Conservation (phyloP, 768 basidiomycete species). For the Neoboletus magnificus region DNA sequence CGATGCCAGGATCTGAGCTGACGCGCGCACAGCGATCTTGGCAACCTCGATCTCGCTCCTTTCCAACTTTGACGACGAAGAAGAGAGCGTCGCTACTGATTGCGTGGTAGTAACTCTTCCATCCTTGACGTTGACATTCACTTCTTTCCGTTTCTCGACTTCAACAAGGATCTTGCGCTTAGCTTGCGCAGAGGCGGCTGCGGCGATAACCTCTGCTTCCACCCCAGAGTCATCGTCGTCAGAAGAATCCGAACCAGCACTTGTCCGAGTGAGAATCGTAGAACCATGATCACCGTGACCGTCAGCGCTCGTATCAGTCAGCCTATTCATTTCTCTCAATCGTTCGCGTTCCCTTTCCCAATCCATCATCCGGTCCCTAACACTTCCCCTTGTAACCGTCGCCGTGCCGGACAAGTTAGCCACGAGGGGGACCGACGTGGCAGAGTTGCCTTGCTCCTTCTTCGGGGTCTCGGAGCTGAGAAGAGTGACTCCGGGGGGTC, state of each 20-base stretch:
- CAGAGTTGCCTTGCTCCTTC: slow-evolving; percentile 12
- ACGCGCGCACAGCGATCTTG: slow-evolving; percentile 25
- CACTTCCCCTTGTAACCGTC: slow-evolving; percentile 29
- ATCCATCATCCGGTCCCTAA: slow-evolving; percentile 62
- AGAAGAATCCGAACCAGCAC: slow-evolving; percentile 16
- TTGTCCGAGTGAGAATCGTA: slow-evolving; percentile 18
- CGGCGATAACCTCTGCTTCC: slow-evolving; percentile 27
- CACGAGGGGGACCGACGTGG: slow-evolving; percentile 7
- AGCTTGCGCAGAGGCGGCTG: slow-evolving; percentile 12
- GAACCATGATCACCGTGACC: slow-evolving; percentile 37
- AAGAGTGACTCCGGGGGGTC: neutral
- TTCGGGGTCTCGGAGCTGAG: slow-evolving; percentile 19
- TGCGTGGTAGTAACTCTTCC: slow-evolving; percentile 8
- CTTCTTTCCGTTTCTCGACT: slow-evolving; percentile 1
- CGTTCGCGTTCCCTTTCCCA: slow-evolving; percentile 74
- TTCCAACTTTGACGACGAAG: slow-evolving; percentile 23
- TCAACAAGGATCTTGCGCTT: slow-evolving; percentile 1
- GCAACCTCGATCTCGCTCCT: slow-evolving; percentile 31
- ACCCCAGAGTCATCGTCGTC: slow-evolving; percentile 27
- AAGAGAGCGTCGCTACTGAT: slow-evolving; percentile 17
- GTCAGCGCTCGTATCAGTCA: slow-evolving; percentile 53
- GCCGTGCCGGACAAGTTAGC: slow-evolving; percentile 19
- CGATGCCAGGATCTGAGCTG: slow-evolving; percentile 28
- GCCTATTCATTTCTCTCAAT: slow-evolving; percentile 62
- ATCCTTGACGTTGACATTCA: neutral